These are phyloP conservation scores for Rhododendron ovatum DNA, from an alignment of 148 eudicot genomes.

Conservation along the genomic window DNA sequence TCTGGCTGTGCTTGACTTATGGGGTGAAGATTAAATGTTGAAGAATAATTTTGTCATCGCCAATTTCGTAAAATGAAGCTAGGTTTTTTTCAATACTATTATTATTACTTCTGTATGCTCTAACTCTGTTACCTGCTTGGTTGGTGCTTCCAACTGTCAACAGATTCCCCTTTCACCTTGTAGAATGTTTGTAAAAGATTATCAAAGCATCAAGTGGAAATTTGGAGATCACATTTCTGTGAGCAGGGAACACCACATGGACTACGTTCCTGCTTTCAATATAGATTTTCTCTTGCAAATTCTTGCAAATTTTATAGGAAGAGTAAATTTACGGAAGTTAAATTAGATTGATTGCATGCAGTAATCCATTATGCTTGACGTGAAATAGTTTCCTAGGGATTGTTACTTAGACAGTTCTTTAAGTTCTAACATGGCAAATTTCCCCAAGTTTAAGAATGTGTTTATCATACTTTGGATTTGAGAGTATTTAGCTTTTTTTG, in stretches of 20 bases:
- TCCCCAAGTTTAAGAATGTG: not conserved
- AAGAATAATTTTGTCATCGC: not conserved
- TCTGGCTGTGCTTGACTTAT: not conserved
- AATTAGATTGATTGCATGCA: not conserved
- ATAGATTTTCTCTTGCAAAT: not conserved
- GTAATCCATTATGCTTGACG: not conserved
- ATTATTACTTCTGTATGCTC: not conserved
- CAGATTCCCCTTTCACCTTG: not conserved
- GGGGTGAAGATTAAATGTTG: not conserved
- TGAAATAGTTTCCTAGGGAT: not conserved
- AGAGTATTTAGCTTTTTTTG: not conserved
- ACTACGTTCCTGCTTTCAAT: not conserved
- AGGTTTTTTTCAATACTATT: not conserved
- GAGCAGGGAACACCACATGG: not conserved
- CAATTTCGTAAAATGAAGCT: not conserved
- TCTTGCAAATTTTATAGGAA: not conserved
- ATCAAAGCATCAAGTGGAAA: not conserved
- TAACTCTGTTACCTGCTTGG: not conserved
- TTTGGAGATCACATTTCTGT: not conserved
- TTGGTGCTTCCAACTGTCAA: not conserved
- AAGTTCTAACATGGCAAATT: not conserved
- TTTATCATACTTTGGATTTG: conserved; percentile 1
- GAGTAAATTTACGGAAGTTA: not conserved
- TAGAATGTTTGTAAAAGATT: not conserved
- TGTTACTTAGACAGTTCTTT: not conserved